Conservation (phyloP, 78 protist genomes). For the Bodo saltans region DNA sequence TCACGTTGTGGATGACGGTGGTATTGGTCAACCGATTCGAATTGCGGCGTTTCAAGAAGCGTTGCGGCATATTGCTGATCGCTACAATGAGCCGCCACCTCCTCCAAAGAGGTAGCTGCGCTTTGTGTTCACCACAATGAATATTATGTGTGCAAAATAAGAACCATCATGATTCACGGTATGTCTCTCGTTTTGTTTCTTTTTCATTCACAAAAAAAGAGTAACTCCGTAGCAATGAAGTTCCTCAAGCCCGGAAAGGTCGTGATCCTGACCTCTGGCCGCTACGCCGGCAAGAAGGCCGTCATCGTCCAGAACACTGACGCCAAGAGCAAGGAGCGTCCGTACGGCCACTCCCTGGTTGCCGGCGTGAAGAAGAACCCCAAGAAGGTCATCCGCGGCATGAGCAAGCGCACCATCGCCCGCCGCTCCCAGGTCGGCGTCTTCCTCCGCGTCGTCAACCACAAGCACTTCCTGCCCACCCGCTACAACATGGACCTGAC, state of each 20-base stretch:
- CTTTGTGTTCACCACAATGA: too few species aligned
- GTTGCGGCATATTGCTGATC: too few species aligned
- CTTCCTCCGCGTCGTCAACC: conserved; percentile 93
- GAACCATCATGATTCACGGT: not conserved
- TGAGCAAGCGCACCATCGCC: conserved; percentile 73
- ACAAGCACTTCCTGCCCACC: conserved; percentile 97
- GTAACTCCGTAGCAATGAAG: conserved; percentile 1
- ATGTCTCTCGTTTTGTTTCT: not conserved
- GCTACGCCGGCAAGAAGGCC: conserved; percentile 96
- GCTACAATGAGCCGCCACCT: too few species aligned
- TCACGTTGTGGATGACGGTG: not conserved
- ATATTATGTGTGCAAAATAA: too few species aligned
- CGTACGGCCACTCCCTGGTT: conserved; percentile 88
- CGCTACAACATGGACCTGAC: conserved; percentile 58
- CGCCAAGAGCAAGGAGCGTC: conserved; percentile 76
- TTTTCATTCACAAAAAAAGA: not conserved
- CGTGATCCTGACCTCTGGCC: conserved; percentile 88
- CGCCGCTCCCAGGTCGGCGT: conserved; percentile 82
- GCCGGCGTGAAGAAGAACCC: conserved; percentile 94
- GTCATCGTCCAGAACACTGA: conserved; percentile 84
- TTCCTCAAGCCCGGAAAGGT: conserved; percentile 90
- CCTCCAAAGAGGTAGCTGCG: too few species aligned
- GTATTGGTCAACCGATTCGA: not conserved
- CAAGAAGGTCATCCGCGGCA: conserved; percentile 66
- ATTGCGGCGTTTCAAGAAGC: too few species aligned